Evolutionary conservation across 768 basidiomycete species (phyloP).

Genomic region (Favolaschia claudopus): DNA sequence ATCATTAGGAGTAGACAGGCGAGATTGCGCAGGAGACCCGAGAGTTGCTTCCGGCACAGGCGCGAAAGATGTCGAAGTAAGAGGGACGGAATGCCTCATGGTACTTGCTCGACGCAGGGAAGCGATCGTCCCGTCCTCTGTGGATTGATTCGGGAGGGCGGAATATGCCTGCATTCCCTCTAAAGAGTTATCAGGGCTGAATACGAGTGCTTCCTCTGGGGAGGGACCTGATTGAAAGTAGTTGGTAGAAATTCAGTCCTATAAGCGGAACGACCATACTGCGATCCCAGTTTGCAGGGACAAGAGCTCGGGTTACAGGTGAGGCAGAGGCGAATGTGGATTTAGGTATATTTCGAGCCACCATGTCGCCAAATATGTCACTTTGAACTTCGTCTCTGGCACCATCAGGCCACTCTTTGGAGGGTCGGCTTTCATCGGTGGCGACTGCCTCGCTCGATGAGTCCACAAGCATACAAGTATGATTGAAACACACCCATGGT

Average conservation of each 20-base stretch:
- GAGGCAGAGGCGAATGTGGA: constrained; percentile 1
- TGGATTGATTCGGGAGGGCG: not conserved
- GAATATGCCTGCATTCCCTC: constrained; percentile 5
- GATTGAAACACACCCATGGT: constrained; percentile 1
- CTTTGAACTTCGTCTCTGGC: not conserved
- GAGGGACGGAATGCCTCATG: not conserved
- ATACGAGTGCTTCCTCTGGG: not conserved
- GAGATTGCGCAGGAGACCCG: not conserved
- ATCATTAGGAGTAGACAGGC: too few relatives aligned
- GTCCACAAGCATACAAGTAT: not conserved
- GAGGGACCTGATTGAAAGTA: not conserved
- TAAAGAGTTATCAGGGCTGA: constrained; percentile 3
- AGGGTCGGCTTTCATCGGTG: not conserved
- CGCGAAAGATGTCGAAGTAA: constrained; percentile 3
- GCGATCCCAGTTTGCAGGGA: constrained; percentile 16
- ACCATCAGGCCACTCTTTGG: not conserved
- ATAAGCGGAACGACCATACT: not conserved
- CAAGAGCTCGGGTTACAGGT: constrained; percentile 11
- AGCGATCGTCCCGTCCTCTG: constrained; percentile 2
- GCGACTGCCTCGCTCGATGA: constrained; percentile 2
- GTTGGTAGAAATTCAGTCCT: not conserved
- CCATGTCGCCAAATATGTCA: not conserved
- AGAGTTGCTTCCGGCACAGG: not conserved
- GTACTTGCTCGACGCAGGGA: constrained; percentile 8
- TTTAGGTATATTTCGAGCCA: not conserved